Percentiles rank a stretch among this genome's conserved stretches.
These are phyloP conservation scores for Neopestalotiopsis clavispora DNA, from an alignment of 2,329 filamentous ascomycete genomes.

Conservation along the genomic window DNA sequence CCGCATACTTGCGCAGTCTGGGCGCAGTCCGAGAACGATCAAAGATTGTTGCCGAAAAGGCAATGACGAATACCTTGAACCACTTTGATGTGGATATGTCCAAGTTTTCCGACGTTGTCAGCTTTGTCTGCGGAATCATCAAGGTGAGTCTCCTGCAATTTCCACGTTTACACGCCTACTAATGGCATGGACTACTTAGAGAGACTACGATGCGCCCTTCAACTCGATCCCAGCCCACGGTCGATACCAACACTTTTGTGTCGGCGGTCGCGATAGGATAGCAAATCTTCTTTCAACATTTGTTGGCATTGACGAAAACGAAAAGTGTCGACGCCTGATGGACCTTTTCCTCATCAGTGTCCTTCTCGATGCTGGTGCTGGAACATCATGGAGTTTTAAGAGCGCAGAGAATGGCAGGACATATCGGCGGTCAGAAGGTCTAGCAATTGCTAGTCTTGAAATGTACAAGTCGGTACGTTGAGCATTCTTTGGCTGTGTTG, in stretches of 20 bases:
- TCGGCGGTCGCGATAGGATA: conserved; percentile 74
- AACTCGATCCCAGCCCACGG: conserved; percentile 81
- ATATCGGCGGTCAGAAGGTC: conserved; percentile 27
- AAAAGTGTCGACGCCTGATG: conserved; percentile 75
- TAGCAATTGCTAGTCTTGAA: conserved; percentile 70
- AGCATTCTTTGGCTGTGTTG: background rate
- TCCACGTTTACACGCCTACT: background rate
- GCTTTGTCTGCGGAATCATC: conserved; percentile 90
- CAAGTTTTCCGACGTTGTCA: conserved; percentile 83
- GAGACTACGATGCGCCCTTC: conserved; percentile 45
- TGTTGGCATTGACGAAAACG: conserved; percentile 67
- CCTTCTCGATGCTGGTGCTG: conserved; percentile 85
- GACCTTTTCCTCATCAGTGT: conserved; percentile 83
- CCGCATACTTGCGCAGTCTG: conserved; percentile 86
- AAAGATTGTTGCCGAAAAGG: conserved; percentile 75
- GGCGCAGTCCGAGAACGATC: conserved; percentile 84
- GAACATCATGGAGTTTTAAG: conserved; percentile 90
- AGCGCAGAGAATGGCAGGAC: conserved; percentile 56
- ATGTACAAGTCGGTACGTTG: conserved; percentile 81
- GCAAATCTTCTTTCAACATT: conserved; percentile 38
- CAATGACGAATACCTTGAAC: conserved; percentile 74
- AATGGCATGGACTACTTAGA: conserved; percentile 23
- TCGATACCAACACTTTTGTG: conserved; percentile 82
- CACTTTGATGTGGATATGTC: conserved; percentile 89
- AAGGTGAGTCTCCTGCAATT: conserved; percentile 66